Evolutionary conservation across 495 filamentous ascomycete genomes (phyloP).

Genomic region (Usnea hakonensis): DNA sequence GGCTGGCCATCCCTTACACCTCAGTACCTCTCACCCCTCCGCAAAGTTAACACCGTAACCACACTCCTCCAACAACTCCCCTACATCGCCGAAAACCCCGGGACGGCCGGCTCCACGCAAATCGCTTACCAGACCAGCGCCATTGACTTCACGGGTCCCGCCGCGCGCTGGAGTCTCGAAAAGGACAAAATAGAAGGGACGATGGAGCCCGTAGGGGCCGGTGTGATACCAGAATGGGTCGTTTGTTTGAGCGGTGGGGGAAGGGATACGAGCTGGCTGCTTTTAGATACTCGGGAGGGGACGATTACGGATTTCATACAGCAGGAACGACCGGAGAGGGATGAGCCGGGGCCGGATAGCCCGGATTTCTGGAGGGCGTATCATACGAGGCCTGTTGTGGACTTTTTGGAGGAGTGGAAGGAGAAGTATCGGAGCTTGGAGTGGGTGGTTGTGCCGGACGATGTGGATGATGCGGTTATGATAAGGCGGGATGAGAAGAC

Average conservation of each 20-base stretch:
- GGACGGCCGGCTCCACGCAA: conserved; percentile 15
- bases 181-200: conserved; percentile 13
- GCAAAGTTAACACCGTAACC: conserved; percentile 9
- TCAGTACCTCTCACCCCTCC: conserved; percentile 13
- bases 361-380: conserved; percentile 18
- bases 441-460: conserved; percentile 15
- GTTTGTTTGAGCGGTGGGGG: conserved; percentile 17
- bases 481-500: conserved; percentile 14
- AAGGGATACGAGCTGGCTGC: conserved; percentile 17
- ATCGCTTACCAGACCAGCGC: conserved; percentile 14
- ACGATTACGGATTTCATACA: conserved; percentile 20
- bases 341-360: conserved; percentile 16
- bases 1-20: conserved; percentile 17
- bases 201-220: conserved; percentile 18
- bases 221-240: conserved; percentile 18
- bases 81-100: conserved; percentile 17
- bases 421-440: conserved; percentile 18
- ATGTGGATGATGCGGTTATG: conserved; percentile 15
- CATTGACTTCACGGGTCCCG: conserved; percentile 15
- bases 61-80: conserved; percentile 18
- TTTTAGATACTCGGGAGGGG: conserved; percentile 18
- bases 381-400: conserved; percentile 15
- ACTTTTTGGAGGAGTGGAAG: conserved; percentile 20
- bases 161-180: conserved; percentile 15
- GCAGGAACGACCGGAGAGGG: conserved; percentile 14